phyloP scores from a whole-genome alignment of 305 asterid genomes.

The Striga hermonthica region DNA sequence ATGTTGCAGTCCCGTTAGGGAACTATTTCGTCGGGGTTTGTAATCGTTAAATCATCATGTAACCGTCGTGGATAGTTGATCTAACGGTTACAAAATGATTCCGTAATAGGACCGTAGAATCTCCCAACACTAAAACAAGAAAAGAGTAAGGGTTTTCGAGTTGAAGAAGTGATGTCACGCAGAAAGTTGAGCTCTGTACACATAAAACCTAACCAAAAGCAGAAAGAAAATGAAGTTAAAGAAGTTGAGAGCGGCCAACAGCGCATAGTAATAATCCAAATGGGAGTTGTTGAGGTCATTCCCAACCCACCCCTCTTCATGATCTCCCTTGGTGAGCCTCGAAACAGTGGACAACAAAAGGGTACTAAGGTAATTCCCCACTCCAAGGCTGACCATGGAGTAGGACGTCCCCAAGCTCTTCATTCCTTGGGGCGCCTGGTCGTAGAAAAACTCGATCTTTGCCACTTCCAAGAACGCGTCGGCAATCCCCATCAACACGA shows the following conservation, averaged over 20 bases:
- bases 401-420: conserved; percentile 74
- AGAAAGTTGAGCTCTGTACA: conserved; percentile 35
- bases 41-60: too few relatives aligned
- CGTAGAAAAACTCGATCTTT: conserved; percentile 86
- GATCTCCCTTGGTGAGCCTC: conserved; percentile 43
- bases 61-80: too few relatives aligned
- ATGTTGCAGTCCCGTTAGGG: too few relatives aligned
- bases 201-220: conserved; percentile 47
- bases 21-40: too few relatives aligned
- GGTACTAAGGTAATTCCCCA: conserved; percentile 59
- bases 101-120: too few relatives aligned
- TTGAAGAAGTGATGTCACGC: too few relatives aligned
- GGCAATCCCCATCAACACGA: conserved; percentile 69
- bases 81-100: too few relatives aligned
- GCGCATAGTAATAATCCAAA: conserved; percentile 61
- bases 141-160: too few relatives aligned
- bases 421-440: conserved; percentile 96
- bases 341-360: conserved; percentile 57
- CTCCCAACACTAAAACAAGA: too few relatives aligned
- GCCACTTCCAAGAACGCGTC: conserved; percentile 90
- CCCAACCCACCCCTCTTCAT: conserved; percentile 56
- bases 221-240: conserved; percentile 53
- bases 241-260: conserved; percentile 43
- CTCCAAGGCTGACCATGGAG: conserved; percentile 56
- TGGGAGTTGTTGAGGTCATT: conserved; percentile 56